Base-by-base conservation (phyloP, 768 basidiomycete genomes). In the Cyclocybe cylindracea region DNA sequence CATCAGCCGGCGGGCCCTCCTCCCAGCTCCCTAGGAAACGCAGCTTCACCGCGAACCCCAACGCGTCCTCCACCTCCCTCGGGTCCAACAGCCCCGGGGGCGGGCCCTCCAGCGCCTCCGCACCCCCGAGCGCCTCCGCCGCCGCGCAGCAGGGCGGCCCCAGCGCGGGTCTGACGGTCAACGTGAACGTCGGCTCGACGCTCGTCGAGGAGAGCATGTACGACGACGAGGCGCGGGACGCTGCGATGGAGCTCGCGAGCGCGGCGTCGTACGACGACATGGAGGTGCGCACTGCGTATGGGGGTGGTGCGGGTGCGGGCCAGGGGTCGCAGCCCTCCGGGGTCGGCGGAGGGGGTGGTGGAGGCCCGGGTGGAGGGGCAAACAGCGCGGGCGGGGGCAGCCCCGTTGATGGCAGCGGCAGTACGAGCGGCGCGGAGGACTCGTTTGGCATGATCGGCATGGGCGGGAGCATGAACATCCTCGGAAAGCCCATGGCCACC, bases 1-100 rank as follows among this genome's bases (percentile, higher is more conserved):
- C 82, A 18, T 78, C 83, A 1, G 73, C 75, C 8, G 68, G 75
- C 51, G 79, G 59, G n/a, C 40, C 84, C 45, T 78, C 78, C 39
- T 75, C 85, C 9, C 82, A 83, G 11, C 73, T 86, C 8, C 84
- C 86, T 1, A 74, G 85, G 35, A 89, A 89, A 67, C 77, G 87
- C 52, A 85, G 84, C 63, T 85, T 87, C 61, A 82, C 77, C 13
- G 73, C 80, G 19, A 73, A 72, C 48, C 72, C 81, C 24, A 72
- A 71, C 45, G 65, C 71, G 39, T 66, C 61, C 54, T 61, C 63
- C 10, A 55, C 60, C 32, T 64, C 67, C 49, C 56, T 57, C 46
- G 51, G 18, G 55, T 52, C 18, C 24, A 24, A 24, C 24, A 24
- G 24, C 24, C 24, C 24, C 2, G 24, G 24, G 24, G 24, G 24